Evolutionary conservation across 805 yeast species (phyloP).

Genomic region (Candida tammaniensis): DNA sequence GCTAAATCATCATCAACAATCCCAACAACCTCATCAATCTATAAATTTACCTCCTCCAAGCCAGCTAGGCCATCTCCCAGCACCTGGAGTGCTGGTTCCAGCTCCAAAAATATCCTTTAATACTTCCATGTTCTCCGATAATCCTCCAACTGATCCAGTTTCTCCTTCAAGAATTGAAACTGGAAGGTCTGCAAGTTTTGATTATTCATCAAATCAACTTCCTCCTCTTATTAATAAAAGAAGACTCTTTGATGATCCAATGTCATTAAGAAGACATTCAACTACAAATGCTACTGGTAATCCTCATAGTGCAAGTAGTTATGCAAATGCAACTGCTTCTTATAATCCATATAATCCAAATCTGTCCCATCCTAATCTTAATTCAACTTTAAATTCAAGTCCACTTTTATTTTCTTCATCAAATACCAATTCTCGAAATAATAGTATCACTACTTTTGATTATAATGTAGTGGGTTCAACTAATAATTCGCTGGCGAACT

Average conservation of each 20-base stretch:
- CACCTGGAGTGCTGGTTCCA: background rate
- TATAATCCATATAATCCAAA: constrained; percentile 10
- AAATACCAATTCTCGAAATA: constrained; percentile 37
- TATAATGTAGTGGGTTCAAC: constrained; percentile 20
- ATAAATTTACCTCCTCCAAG: background rate
- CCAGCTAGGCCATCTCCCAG: constrained; percentile 1
- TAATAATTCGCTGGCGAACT: constrained; percentile 24
- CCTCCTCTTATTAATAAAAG: constrained; percentile 24
- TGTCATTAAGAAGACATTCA: constrained; percentile 21
- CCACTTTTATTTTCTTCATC: constrained; percentile 25
- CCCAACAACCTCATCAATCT: background rate
- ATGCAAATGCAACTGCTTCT: constrained; percentile 1
- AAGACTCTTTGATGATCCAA: constrained; percentile 25
- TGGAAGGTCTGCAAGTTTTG: constrained; percentile 26
- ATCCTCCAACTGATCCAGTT: constrained; percentile 5
- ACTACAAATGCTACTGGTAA: constrained; percentile 23
- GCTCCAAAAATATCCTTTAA: constrained; percentile 37
- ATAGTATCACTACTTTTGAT: constrained; percentile 33
- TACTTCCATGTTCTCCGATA: constrained; percentile 36
- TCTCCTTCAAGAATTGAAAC: constrained; percentile 5
- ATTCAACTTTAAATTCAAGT: constrained; percentile 9
- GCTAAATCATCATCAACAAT: background rate
- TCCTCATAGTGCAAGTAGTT: constrained; percentile 4
- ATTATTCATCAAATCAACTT: constrained; percentile 14
- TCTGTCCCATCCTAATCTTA: constrained; percentile 20